Percentiles rank a stretch among this genome's conserved stretches.
These are phyloP conservation scores for Venustampulla echinocandica DNA, from an alignment of 495 filamentous ascomycete species.

Conservation along the genomic window DNA sequence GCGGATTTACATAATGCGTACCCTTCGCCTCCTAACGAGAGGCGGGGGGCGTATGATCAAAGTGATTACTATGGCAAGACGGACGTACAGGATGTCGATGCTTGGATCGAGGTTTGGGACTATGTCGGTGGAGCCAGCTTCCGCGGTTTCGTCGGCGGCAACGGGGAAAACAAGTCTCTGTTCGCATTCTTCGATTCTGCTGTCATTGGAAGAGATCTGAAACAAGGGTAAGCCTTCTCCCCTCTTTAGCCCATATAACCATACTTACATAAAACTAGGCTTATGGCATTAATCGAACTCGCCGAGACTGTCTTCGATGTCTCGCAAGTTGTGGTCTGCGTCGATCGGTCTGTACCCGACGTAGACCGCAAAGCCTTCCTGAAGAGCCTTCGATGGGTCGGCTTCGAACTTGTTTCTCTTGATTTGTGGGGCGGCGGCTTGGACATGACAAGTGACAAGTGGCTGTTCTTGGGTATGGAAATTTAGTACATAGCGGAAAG, in stretches of 20 bases:
- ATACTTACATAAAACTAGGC: slow-evolving; percentile 38
- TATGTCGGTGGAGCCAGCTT: slow-evolving; percentile 76
- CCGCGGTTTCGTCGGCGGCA: slow-evolving; percentile 67
- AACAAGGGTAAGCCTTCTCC: slow-evolving; percentile 67
- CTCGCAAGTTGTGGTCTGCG: slow-evolving; percentile 67
- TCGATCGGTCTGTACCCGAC: slow-evolving; percentile 56
- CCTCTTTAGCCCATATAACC: slow-evolving; percentile 6
- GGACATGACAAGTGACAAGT: slow-evolving; percentile 57
- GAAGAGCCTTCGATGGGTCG: slow-evolving; percentile 84
- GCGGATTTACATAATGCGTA: slow-evolving; percentile 24
- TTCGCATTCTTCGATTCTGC: slow-evolving; percentile 80
- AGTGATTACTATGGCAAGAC: slow-evolving; percentile 1
- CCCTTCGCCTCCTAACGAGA: slow-evolving; percentile 21
- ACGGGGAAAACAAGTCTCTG: slow-evolving; percentile 57
- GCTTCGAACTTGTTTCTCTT: slow-evolving; percentile 73
- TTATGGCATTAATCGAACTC: slow-evolving; percentile 87
- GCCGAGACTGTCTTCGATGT: slow-evolving; percentile 65
- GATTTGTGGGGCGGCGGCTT: slow-evolving; percentile 54
- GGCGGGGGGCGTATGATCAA: slow-evolving; percentile 19
- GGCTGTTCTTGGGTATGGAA: slow-evolving; percentile 84
- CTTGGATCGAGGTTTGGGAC: slow-evolving; percentile 78
- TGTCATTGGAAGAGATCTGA: slow-evolving; percentile 64
- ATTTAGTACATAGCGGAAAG: slow-evolving; percentile 33
- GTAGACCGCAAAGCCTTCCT: slow-evolving; percentile 55
- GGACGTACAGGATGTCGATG: slow-evolving; percentile 25